Conservation (phyloP, 345 rosid species). For the Mercurialis annua region DNA sequence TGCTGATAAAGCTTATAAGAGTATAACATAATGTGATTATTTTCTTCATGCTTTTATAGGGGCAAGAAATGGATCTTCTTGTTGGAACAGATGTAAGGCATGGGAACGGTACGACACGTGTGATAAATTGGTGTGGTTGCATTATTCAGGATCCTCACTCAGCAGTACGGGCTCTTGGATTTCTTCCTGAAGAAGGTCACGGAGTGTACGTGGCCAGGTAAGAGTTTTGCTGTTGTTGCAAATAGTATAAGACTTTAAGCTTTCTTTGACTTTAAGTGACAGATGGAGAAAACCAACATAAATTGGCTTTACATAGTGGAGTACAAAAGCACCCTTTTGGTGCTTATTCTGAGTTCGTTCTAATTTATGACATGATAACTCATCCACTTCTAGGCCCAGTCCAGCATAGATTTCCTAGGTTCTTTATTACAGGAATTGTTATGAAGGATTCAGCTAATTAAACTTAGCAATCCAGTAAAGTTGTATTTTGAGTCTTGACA, state of each 20-base stretch:
- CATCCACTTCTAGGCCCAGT: background rate
- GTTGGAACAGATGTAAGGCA: constrained; percentile 90
- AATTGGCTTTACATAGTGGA: background rate
- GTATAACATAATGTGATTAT: background rate
- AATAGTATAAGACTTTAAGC: background rate
- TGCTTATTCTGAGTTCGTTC: background rate
- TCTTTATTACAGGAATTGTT: background rate
- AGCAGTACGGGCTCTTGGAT: constrained; percentile 99
- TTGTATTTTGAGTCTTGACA: no score
- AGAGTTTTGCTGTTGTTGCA: background rate
- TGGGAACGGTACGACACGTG: constrained; percentile 84
- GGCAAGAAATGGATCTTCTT: constrained; percentile 62
- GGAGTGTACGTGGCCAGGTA: constrained; percentile 94
- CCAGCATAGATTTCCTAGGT: background rate
- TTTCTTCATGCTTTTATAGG: constrained; percentile 43
- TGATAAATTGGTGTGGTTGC: constrained; percentile 90
- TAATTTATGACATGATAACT: background rate
- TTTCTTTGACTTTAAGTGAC: background rate
- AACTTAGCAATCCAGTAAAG: background rate
- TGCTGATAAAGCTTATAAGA: background rate
- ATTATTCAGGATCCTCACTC: constrained; percentile 91
- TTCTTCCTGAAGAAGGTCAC: constrained; percentile 97
- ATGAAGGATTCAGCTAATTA: background rate
- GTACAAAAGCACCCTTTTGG: background rate
- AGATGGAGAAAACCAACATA: background rate